These are phyloP conservation scores for Tuber magnatum DNA, from an alignment of 495 filamentous ascomycete species.

Conservation along the genomic window DNA sequence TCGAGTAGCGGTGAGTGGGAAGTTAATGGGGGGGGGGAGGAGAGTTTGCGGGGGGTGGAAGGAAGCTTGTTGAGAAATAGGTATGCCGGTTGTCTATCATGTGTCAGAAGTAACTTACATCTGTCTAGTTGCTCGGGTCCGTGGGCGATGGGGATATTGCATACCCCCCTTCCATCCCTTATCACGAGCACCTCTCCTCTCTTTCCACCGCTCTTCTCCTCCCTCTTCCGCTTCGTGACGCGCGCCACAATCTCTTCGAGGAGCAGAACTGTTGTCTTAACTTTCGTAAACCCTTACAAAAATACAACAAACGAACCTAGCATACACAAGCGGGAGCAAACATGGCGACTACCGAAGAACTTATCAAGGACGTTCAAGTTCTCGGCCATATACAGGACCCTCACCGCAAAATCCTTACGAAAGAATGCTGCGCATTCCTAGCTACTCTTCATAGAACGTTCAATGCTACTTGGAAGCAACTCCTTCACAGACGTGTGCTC, in stretches of 20 bases:
- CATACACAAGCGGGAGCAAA: slow-evolving; percentile 23
- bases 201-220: not conserved
- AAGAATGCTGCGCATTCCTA: slow-evolving; percentile 84
- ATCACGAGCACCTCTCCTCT: not conserved
- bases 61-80: not conserved
- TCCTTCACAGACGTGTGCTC: slow-evolving; percentile 75
- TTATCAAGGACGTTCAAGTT: slow-evolving; percentile 83
- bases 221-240: not conserved
- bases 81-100: not conserved
- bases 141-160: not conserved
- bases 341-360: slow-evolving; percentile 65
- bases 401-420: slow-evolving; percentile 83
- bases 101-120: not conserved
- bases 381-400: slow-evolving; percentile 68
- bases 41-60: not conserved
- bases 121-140: not conserved
- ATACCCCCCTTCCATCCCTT: not conserved
- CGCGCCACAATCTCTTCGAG: not conserved
- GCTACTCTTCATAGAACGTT: slow-evolving; percentile 91
- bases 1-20: not conserved
- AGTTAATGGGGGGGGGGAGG: not conserved
- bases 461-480: slow-evolving; percentile 79
- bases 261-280: not conserved
- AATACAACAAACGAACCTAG: not conserved
- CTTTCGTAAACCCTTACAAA: not conserved